Percentiles rank a stretch among this genome's conserved stretches.
Evolutionary conservation across 257 asterid species (phyloP).

Genomic region (Apocynum venetum): DNA sequence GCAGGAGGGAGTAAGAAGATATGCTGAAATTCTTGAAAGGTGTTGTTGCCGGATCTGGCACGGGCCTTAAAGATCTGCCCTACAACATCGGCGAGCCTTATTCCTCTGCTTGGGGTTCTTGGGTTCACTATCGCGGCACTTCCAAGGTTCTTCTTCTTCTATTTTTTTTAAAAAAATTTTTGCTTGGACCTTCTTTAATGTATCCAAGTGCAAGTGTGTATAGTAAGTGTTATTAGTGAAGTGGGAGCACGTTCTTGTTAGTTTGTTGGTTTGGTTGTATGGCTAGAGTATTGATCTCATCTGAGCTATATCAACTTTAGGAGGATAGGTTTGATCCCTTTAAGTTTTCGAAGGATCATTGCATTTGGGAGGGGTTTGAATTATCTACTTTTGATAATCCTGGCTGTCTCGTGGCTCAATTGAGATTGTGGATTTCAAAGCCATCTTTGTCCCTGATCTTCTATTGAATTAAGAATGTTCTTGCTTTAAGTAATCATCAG

Average conservation of each 20-base stretch:
- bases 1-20: conserved; percentile 3
- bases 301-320: not conserved
- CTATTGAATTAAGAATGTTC: not conserved
- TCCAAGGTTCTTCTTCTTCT: conserved; percentile 43
- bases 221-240: not conserved
- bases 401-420: not conserved
- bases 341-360: not conserved
- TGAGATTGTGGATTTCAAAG: not conserved
- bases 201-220: not conserved
- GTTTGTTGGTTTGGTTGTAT: not conserved
- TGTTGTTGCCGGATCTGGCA: conserved; percentile 89
- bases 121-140: conserved; percentile 93
- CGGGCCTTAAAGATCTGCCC: conserved; percentile 96
- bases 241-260: not conserved
- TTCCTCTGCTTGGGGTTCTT: conserved; percentile 96
- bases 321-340: not conserved
- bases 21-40: conserved; percentile 94
- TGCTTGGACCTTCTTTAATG: conserved; percentile 7
- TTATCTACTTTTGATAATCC: not conserved
- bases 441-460: not conserved
- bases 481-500: not conserved
- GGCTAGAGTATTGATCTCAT: not conserved
- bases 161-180: not conserved
- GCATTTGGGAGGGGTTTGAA: not conserved
- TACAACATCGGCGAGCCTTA: conserved; percentile 95